Percentiles rank a stretch among this genome's conserved stretches.
phyloP scores from a whole-genome alignment of 208 protist genomes.

The Porcisia deanei region DNA sequence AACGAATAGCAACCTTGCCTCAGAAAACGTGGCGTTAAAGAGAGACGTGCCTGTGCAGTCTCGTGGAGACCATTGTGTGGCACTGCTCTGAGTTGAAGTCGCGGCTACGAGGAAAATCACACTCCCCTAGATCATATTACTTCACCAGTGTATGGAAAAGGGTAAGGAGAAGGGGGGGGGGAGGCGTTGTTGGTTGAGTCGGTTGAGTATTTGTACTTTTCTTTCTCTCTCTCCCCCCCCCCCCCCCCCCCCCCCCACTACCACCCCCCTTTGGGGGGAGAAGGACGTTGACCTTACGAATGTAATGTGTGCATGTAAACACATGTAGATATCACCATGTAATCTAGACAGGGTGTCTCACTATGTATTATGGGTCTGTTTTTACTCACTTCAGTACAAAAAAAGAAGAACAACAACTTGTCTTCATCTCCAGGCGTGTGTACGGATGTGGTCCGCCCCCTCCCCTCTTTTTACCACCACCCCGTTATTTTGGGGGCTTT shows the following conservation, averaged over 20 bases:
- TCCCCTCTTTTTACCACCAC: not conserved
- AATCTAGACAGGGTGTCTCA: not conserved
- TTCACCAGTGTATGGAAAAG: not conserved
- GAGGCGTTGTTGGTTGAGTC: too few relatives aligned
- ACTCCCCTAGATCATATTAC: not conserved
- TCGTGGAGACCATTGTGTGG: not conserved
- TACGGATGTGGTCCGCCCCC: not conserved
- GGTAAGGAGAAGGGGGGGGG: not conserved
- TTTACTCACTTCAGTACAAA: not conserved
- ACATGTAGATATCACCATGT: not conserved
- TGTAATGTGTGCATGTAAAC: too few relatives aligned
- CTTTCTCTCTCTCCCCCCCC: not conserved
- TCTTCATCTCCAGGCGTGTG: not conserved
- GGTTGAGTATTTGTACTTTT: not conserved
- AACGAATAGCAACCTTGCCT: conserved; percentile 9
- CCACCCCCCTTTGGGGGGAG: too few relatives aligned
- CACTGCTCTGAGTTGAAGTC: not conserved
- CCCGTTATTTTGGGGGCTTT: not conserved
- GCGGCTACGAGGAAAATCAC: not conserved
- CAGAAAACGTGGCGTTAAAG: conserved; percentile 1
- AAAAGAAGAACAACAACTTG: too few relatives aligned
- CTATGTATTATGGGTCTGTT: not conserved
- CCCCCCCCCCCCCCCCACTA: too few relatives aligned
- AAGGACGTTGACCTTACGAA: not conserved
- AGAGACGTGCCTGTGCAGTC: not conserved